Evolutionary conservation across 306 rosid species (phyloP), one percentile per base, ranked within the genome.

Genomic region (Lagenaria siceraria): DNA sequence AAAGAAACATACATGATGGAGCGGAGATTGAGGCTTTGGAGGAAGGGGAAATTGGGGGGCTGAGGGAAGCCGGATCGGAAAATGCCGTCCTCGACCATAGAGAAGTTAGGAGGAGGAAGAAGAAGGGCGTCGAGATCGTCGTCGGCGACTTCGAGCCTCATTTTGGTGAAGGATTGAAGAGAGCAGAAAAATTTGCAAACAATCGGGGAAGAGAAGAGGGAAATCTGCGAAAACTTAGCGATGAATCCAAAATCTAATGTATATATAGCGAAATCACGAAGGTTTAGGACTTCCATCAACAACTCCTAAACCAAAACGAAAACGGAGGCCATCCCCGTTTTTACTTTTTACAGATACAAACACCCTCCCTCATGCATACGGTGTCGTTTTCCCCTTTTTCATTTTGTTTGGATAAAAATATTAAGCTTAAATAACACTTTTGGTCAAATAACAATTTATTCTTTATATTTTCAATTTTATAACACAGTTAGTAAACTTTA

Each of bases 51-150:
- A 87, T 85, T 88, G 84, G 85, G 22, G 21, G 95, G 88, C 4
- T 77, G 79, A 49, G 98, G 98, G 31, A 91, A 85, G 0, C 96
- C 83, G 76, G 98, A 94, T 83, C 98, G 91, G 74, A 84, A 94
- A 94, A 94, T 89, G 89, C 83, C 85, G 59, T 94, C 97, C 58
- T 94, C 98, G 1, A 94, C 97, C 96, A 85, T 90, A 2, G 96
- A 90, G 88, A 94, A 94, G 81, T 94, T 94, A 2, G 82, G 12
- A 9, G 97, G 97, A n/a, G 97, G 93, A 74, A 86, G 35, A 83
- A 94, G 76, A 78, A 84, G 76, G 78, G 14, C 83, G 84, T 80
- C 84, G 85, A 58, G 18, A 7, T 60, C 85, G 9, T 25, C 74
- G 60, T 53, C 83, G 15, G 88, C 84, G 74, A 80, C 60, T 12